A percentile compares a stretch with the other conserved stretches of the same genome.
These are phyloP conservation scores for Salix suchowensis DNA, from an alignment of 345 rosid species.

Conservation along the genomic window DNA sequence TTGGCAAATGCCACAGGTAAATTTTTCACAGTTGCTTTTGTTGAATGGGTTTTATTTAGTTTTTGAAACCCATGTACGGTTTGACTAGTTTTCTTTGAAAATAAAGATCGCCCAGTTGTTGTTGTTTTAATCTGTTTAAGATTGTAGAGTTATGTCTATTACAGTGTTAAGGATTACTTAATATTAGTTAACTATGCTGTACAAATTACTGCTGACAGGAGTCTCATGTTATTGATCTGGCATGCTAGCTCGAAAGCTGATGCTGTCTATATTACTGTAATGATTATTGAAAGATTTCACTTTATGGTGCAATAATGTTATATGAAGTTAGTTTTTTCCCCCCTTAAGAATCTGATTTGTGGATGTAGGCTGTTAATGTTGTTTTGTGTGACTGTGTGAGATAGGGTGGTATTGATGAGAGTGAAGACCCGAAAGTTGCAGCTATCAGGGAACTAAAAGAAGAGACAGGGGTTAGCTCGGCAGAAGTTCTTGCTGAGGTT, in stretches of 20 bases:
- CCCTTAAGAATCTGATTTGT: not conserved
- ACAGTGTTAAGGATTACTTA: not conserved
- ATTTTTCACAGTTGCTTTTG: not conserved
- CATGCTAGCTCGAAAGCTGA: too few species aligned
- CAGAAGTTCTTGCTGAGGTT: conserved; percentile 78
- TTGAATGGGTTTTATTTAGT: not conserved
- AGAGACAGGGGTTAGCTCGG: conserved; percentile 83
- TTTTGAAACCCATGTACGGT: not conserved
- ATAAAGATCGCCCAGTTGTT: not conserved
- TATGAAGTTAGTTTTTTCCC: not conserved
- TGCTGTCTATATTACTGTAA: not conserved
- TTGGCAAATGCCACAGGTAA: conserved; percentile 99
- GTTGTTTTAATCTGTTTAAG: not conserved
- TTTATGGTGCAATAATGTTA: not conserved
- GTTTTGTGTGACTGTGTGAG: not conserved
- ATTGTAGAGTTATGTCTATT: not conserved
- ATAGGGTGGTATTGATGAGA: conserved; percentile 87
- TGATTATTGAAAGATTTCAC: not conserved
- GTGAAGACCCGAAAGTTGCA: conserved; percentile 84
- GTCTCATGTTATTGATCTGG: not conserved
- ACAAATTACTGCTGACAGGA: not conserved
- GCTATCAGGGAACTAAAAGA: conserved; percentile 85
- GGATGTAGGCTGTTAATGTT: not conserved
- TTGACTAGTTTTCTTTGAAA: not conserved
- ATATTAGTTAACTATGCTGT: not conserved